Percentiles rank a stretch among this genome's conserved stretches.
Evolutionary conservation across 2,329 filamentous ascomycete genomes (phyloP).

Genomic region (Verticillium albo-atrum): DNA sequence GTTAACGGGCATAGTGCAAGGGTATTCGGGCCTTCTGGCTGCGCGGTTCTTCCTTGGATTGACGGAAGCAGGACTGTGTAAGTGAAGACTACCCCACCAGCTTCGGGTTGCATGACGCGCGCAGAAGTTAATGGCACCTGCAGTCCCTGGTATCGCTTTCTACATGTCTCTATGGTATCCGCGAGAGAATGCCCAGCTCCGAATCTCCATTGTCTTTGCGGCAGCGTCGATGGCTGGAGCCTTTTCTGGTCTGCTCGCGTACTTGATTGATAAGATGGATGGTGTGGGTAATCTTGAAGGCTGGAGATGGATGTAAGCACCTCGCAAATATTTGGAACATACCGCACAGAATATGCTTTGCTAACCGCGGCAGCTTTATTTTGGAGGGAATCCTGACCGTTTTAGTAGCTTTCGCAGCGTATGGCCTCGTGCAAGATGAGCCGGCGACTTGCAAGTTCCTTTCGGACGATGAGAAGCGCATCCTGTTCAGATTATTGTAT

Average conservation of each 20-base stretch:
- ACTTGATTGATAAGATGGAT: constrained; percentile 49
- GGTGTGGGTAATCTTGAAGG: constrained; percentile 47
- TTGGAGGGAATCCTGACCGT: constrained; percentile 55
- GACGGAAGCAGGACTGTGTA: constrained; percentile 43
- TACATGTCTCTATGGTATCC: constrained; percentile 24
- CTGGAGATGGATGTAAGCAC: constrained; percentile 46
- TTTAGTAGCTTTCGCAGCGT: constrained; percentile 42
- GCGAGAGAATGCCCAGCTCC: constrained; percentile 20
- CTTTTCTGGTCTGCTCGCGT: constrained; percentile 52
- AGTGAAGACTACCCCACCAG: too few relatives aligned
- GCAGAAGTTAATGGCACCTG: constrained; percentile 13
- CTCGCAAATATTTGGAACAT: too few relatives aligned
- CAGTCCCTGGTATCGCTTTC: constrained; percentile 23
- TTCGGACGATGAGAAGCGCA: constrained; percentile 28
- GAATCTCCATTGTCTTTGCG: constrained; percentile 29
- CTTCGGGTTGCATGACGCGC: too few relatives aligned
- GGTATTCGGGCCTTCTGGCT: constrained; percentile 22
- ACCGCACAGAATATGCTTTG: too few relatives aligned
- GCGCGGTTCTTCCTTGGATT: constrained; percentile 53
- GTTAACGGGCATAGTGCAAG: constrained; percentile 20
- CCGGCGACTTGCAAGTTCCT: constrained; percentile 41
- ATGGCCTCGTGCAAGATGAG: constrained; percentile 47
- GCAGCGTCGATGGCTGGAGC: constrained; percentile 46
- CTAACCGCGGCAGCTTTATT: constrained; percentile 35
- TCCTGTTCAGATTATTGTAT: constrained; percentile 7